A percentile compares a stretch with the other conserved stretches of the same genome.
These are phyloP conservation scores for Paraphaeosphaeria sporulosa DNA, from an alignment of 2,329 filamentous ascomycete species.

Conservation along the genomic window DNA sequence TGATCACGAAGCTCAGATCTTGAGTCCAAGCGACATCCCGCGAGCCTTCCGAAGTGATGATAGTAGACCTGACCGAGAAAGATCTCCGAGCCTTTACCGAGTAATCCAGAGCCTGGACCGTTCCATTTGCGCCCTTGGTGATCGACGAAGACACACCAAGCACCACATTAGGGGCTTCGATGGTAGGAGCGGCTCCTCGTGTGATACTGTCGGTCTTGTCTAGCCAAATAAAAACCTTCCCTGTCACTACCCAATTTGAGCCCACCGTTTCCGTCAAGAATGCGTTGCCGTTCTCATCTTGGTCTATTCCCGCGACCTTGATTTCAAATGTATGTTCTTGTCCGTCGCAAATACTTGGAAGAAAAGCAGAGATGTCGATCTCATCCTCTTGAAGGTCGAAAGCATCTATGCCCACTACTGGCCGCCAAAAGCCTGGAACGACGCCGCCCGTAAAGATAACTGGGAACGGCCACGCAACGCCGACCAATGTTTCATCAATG, in stretches of 20 bases:
- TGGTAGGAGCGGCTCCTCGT: constrained; percentile 53
- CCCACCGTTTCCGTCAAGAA: constrained; percentile 64
- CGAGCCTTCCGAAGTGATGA: constrained; percentile 58
- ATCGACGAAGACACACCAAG: constrained; percentile 61
- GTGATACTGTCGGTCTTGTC: constrained; percentile 61
- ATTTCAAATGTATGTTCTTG: constrained; percentile 72
- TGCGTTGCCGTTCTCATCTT: constrained; percentile 59
- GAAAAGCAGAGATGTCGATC: constrained; percentile 81
- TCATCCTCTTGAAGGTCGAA: constrained; percentile 82
- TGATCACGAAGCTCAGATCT: constrained; percentile 62
- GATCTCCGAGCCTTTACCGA: constrained; percentile 63
- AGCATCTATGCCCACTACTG: constrained; percentile 78
- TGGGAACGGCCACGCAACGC: constrained; percentile 82
- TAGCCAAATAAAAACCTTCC: constrained; percentile 82
- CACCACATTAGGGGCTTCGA: constrained; percentile 51
- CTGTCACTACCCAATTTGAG: constrained; percentile 77
- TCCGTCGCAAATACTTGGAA: constrained; percentile 73
- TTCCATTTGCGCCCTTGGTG: constrained; percentile 58
- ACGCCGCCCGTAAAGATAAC: constrained; percentile 84
- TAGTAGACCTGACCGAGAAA: constrained; percentile 61
- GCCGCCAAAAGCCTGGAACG: constrained; percentile 77
- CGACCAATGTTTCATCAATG: constrained; percentile 76
- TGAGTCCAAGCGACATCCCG: constrained; percentile 65
- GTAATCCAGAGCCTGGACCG: constrained; percentile 68
- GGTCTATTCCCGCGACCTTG: constrained; percentile 69